These are phyloP conservation scores for Mortierella sp. DNA, from an alignment of 371 early-diverging fungal genomes.

Conservation along the genomic window DNA sequence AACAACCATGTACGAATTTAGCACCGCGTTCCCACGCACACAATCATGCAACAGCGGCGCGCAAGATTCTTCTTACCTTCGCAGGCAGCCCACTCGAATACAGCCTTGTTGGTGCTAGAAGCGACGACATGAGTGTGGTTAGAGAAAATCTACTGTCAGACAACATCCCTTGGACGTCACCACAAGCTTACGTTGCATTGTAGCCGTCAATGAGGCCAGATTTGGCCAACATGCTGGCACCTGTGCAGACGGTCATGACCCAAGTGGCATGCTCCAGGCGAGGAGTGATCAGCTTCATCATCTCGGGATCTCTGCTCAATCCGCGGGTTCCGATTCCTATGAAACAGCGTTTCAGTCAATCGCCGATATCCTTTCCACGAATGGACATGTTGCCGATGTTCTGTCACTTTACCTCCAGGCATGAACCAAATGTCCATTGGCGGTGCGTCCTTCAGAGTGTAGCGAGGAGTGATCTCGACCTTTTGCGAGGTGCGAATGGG, in stretches of 20 bases:
- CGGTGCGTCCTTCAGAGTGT: conserved; percentile 30
- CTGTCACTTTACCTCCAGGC: conserved; percentile 30
- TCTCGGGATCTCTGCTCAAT: not conserved
- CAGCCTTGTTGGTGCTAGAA: conserved; percentile 57
- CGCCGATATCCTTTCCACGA: not conserved
- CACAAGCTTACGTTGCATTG: conserved; percentile 55
- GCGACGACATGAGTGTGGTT: not conserved
- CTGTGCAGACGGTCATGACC: conserved; percentile 59
- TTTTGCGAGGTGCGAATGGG: conserved; percentile 17
- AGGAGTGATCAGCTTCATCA: conserved; percentile 15
- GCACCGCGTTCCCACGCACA: not conserved
- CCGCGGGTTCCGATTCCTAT: conserved; percentile 24
- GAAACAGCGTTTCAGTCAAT: not conserved
- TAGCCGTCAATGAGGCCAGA: conserved; percentile 58
- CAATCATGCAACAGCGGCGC: not conserved
- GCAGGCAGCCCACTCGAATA: conserved; percentile 30
- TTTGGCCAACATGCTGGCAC: conserved; percentile 55
- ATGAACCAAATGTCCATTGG: conserved; percentile 37
- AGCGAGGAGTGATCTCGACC: conserved; percentile 24
- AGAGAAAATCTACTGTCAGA: not conserved
- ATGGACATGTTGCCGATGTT: not conserved
- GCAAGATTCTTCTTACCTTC: conserved; percentile 17
- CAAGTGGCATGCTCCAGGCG: conserved; percentile 37
- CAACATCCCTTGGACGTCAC: no score
- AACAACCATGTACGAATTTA: not conserved